Conservation (phyloP, 306 rosid species). For the Trifolium repens region DNA sequence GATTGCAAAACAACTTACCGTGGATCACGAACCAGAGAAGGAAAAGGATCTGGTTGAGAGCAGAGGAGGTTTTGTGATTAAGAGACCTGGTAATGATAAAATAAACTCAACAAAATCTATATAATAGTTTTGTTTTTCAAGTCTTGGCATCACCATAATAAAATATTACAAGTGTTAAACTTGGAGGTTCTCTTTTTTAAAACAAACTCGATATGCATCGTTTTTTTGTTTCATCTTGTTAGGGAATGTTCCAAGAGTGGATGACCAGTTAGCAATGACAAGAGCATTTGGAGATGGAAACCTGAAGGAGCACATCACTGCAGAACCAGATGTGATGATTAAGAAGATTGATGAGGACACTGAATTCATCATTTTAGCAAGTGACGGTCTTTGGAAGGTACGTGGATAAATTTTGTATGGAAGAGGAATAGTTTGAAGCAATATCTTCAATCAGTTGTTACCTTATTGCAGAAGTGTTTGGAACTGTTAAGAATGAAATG, state of each 20-base stretch:
- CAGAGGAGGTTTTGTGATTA: conserved; percentile 60
- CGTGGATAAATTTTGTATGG: neutral
- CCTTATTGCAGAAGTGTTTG: conserved; percentile 34
- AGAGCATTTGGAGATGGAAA: conserved; percentile 67
- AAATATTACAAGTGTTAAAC: neutral
- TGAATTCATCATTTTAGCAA: conserved; percentile 55
- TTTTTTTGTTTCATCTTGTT: neutral
- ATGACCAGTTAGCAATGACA: conserved; percentile 70
- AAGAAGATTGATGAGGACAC: conserved; percentile 49
- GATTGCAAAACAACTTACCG: conserved; percentile 51
- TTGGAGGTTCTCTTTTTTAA: neutral
- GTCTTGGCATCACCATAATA: neutral
- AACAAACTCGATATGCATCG: neutral
- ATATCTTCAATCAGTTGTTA: neutral
- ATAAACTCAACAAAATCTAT: conserved; percentile 14
- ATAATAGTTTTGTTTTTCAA: neutral
- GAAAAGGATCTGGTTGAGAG: conserved; percentile 62
- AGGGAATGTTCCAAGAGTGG: conserved; percentile 66
- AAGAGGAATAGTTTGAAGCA: neutral
- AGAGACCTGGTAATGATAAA: conserved; percentile 48
- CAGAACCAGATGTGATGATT: conserved; percentile 56
- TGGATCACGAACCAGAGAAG: conserved; percentile 62
- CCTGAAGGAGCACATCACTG: conserved; percentile 59
- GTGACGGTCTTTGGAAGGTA: conserved; percentile 67
- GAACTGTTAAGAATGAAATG: neutral